Evolutionary conservation across 225 moss, liverwort and hornwort genomes (phyloP).

Genomic region (Pseudoscleropodium purum): DNA sequence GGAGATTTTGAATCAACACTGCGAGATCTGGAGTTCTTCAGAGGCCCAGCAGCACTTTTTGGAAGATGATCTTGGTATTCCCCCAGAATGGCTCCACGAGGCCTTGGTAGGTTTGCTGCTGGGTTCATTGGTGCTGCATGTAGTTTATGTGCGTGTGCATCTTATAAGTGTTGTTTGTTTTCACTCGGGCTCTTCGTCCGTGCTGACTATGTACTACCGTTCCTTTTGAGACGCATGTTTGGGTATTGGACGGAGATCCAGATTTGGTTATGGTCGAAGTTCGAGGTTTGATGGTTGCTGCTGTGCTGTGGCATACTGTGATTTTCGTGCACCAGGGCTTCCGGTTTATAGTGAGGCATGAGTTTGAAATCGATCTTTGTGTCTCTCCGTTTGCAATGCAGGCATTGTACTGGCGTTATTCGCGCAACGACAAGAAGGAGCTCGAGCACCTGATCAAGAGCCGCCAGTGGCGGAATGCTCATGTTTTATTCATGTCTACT

Average conservation of each 20-base stretch:
- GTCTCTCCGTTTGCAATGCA: slow-evolving; percentile 11
- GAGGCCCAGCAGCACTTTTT: slow-evolving; percentile 61
- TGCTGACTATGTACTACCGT: background rate
- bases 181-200: background rate
- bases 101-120: slow-evolving; percentile 53
- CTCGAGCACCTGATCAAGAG: slow-evolving; percentile 89
- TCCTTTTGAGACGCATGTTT: background rate
- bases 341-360: background rate
- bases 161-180: background rate
- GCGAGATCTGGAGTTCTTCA: slow-evolving; percentile 81
- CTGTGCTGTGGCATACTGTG: background rate
- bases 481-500: slow-evolving; percentile 62
- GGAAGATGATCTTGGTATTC: slow-evolving; percentile 77
- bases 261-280: background rate
- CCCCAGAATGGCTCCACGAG: slow-evolving; percentile 84
- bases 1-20: slow-evolving; percentile 76
- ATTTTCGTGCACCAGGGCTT: background rate
- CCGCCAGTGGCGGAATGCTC: slow-evolving; percentile 77
- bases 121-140: background rate
- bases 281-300: background rate
- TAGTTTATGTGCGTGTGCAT: background rate
- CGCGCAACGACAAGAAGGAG: slow-evolving; percentile 55
- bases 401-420: slow-evolving; percentile 76
- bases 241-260: background rate
- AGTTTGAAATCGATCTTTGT: background rate